A percentile compares a stretch with the other conserved stretches of the same genome.
These are phyloP conservation scores for Setaria viridis DNA, from an alignment of 202 grass and related monocot genomes.

Conservation along the genomic window DNA sequence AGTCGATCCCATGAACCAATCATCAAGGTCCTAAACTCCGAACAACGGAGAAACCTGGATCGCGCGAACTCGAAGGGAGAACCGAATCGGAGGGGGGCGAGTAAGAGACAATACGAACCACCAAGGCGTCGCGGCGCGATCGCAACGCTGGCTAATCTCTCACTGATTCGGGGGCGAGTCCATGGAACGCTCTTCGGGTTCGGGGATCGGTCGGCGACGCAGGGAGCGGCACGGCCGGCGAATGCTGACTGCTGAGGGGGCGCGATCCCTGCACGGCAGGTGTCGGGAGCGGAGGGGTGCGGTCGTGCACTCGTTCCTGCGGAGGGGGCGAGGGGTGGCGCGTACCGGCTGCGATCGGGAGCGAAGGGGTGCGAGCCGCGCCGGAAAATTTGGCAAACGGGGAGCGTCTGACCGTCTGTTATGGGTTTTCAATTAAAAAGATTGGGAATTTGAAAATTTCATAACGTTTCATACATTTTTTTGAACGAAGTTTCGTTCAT, in stretches of 20 bases:
- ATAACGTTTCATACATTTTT: too few relatives aligned
- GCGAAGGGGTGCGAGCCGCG: neutral
- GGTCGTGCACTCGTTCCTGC: too few relatives aligned
- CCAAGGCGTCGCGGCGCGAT: neutral
- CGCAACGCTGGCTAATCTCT: neutral
- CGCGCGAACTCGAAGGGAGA: neutral
- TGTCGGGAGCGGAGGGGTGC: neutral
- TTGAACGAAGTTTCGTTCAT: too few relatives aligned
- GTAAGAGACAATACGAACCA: conserved; percentile 15
- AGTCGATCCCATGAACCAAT: neutral
- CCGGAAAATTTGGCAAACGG: too few relatives aligned
- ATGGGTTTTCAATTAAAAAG: too few relatives aligned
- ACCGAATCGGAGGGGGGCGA: neutral
- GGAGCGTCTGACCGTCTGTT: too few relatives aligned
- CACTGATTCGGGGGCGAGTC: neutral
- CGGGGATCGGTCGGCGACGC: neutral
- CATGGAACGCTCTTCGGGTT: conserved; percentile 16
- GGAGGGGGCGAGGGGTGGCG: neutral
- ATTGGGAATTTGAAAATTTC: too few relatives aligned
- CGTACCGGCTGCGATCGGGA: neutral
- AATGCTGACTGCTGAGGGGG: neutral
- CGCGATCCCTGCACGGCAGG: neutral
- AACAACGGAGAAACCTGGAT: neutral
- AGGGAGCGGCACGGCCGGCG: neutral
- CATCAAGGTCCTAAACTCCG: neutral